These are phyloP conservation scores for Aspergillus caelatus DNA, from an alignment of 2,329 filamentous ascomycete genomes.

Conservation along the genomic window DNA sequence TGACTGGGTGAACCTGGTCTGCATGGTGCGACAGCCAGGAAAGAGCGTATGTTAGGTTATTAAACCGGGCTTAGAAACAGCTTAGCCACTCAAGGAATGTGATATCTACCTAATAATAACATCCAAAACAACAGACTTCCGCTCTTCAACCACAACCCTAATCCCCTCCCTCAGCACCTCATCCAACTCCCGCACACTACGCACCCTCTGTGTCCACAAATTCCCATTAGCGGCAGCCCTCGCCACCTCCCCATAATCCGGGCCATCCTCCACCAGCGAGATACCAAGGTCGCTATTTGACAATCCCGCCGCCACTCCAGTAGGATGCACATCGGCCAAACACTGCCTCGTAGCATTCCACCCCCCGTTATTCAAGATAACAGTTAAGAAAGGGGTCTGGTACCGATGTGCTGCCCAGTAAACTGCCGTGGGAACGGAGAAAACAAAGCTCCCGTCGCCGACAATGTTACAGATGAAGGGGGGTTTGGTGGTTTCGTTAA, in stretches of 20 bases:
- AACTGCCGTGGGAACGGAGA: conserved; percentile 64
- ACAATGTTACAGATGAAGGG: conserved; percentile 39
- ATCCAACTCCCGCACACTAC: conserved; percentile 17
- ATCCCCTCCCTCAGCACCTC: conserved; percentile 17
- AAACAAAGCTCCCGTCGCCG: conserved; percentile 68
- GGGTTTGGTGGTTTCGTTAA: neutral
- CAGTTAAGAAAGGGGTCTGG: conserved; percentile 64
- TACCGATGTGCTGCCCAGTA: conserved; percentile 70
- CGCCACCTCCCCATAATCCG: conserved; percentile 24
- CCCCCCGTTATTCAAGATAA: conserved; percentile 69
- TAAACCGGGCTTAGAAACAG: no score
- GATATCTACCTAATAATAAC: conserved; percentile 17
- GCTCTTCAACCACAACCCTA: neutral
- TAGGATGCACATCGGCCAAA: conserved; percentile 24
- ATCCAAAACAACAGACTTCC: conserved; percentile 20
- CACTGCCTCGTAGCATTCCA: conserved; percentile 51
- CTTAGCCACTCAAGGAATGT: no score
- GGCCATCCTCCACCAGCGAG: conserved; percentile 23
- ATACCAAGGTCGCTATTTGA: conserved; percentile 24
- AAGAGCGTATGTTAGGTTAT: neutral
- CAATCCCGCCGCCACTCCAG: conserved; percentile 14
- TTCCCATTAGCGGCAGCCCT: conserved; percentile 25
- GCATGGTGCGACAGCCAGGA: neutral
- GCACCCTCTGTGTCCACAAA: conserved; percentile 23
- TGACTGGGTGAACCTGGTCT: neutral